These are phyloP conservation scores for Erythrophleum fordii DNA, from an alignment of 306 rosid species.

Conservation along the genomic window DNA sequence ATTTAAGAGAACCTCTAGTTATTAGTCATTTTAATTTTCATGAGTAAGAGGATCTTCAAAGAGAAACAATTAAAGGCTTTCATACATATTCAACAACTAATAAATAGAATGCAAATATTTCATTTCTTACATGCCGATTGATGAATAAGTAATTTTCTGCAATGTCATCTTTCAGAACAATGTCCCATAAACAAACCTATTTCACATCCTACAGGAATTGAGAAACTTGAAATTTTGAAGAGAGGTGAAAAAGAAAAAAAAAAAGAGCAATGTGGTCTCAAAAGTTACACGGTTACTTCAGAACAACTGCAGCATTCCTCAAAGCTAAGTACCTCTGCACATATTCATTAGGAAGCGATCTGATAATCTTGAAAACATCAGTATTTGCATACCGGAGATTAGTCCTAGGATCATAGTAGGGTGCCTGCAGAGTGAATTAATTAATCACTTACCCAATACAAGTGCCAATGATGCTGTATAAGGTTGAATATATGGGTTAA, in stretches of 20 bases:
- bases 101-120: neutral
- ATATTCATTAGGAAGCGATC: constrained; percentile 85
- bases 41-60: neutral
- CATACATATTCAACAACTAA: neutral
- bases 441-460: constrained; percentile 20
- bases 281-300: constrained; percentile 53
- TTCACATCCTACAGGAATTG: constrained; percentile 16
- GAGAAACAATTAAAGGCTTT: neutral
- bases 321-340: constrained; percentile 85
- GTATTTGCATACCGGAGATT: constrained; percentile 83
- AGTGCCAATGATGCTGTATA: constrained; percentile 1
- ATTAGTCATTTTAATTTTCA: neutral
- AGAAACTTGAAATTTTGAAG: neutral
- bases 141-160: neutral
- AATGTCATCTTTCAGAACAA: neutral
- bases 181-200: neutral
- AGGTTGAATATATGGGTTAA: constrained; percentile 3
- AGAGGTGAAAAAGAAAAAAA: neutral
- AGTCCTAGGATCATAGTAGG: constrained; percentile 87
- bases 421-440: constrained; percentile 69
- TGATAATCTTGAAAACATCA: constrained; percentile 77
- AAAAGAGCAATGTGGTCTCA: neutral
- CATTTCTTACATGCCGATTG: neutral
- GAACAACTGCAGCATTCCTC: constrained; percentile 85
- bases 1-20: neutral